These are phyloP conservation scores for Cornus suecica DNA, from an alignment of 148 eudicot genomes.

Conservation along the genomic window DNA sequence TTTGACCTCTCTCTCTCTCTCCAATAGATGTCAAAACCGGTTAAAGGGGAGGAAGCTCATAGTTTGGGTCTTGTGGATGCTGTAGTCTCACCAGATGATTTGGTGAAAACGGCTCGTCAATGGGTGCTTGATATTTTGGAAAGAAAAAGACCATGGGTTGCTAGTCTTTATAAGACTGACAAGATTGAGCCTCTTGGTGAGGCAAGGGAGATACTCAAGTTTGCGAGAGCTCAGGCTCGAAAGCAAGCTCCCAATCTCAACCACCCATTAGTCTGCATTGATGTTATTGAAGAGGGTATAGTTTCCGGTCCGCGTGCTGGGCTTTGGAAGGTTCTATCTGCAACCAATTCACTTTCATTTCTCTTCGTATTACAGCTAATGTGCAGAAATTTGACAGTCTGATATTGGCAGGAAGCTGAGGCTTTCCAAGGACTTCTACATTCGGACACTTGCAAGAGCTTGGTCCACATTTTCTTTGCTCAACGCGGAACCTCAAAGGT, in stretches of 20 bases:
- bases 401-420: conserved; percentile 65
- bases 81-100: conserved; percentile 64
- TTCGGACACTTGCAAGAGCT: conserved; percentile 89
- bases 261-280: conserved; percentile 85
- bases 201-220: conserved; percentile 83
- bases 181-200: conserved; percentile 86
- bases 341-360: not conserved
- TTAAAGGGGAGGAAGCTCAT: conserved; percentile 82
- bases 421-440: conserved; percentile 64
- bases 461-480: conserved; percentile 89
- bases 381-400: not conserved
- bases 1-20: not conserved
- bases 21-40: conserved; percentile 67
- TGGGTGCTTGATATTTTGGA: conserved; percentile 92
- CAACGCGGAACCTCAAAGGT: conserved; percentile 96
- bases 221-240: conserved; percentile 77
- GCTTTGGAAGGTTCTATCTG: conserved; percentile 63
- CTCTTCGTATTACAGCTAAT: not conserved
- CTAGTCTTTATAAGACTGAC: conserved; percentile 73
- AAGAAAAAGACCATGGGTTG: conserved; percentile 77
- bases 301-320: conserved; percentile 91
- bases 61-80: conserved; percentile 88
- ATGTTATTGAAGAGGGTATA: conserved; percentile 84
- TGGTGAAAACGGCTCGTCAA: conserved; percentile 63
- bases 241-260: conserved; percentile 79